Conservation (phyloP, 306 rosid genomes). For the Clitoria ternatea region DNA sequence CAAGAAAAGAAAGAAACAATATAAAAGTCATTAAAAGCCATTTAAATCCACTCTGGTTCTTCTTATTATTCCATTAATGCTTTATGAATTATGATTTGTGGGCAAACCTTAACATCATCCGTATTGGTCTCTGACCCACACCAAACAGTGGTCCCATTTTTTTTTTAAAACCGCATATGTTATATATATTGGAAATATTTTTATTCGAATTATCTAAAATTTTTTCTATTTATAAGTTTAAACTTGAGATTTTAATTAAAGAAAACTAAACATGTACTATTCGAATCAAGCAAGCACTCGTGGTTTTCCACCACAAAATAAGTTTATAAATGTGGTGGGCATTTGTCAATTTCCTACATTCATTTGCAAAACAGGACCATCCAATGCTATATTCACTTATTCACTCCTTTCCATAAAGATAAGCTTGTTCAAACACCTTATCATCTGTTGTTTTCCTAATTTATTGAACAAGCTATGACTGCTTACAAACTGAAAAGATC, state of each 20-base stretch:
- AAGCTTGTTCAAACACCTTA: slow-evolving; percentile 11
- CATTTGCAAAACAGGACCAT: slow-evolving; percentile 13
- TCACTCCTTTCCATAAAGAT: not conserved
- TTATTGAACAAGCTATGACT: not conserved
- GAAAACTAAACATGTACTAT: too few species aligned
- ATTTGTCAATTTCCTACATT: slow-evolving; percentile 9
- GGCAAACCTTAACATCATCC: slow-evolving; percentile 8
- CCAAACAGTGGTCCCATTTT: not conserved
- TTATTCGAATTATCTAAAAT: too few species aligned
- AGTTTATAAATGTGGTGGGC: not conserved
- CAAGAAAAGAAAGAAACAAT: not conserved
- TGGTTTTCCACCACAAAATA: not conserved
- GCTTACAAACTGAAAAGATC: slow-evolving; percentile 18
- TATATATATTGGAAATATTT: too few species aligned
- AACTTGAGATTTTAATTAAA: too few species aligned
- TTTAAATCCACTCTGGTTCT: not conserved
- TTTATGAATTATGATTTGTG: not conserved
- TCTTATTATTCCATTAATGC: not conserved
- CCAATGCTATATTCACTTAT: not conserved
- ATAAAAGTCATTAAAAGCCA: not conserved
- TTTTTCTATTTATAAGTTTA: too few species aligned
- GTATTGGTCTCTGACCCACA: not conserved
- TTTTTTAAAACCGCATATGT: too few species aligned
- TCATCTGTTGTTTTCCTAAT: slow-evolving; percentile 5
- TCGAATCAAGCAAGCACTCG: too few species aligned